phyloP scores from a whole-genome alignment of 768 basidiomycete genomes.

The Tricholoma flavovirens region DNA sequence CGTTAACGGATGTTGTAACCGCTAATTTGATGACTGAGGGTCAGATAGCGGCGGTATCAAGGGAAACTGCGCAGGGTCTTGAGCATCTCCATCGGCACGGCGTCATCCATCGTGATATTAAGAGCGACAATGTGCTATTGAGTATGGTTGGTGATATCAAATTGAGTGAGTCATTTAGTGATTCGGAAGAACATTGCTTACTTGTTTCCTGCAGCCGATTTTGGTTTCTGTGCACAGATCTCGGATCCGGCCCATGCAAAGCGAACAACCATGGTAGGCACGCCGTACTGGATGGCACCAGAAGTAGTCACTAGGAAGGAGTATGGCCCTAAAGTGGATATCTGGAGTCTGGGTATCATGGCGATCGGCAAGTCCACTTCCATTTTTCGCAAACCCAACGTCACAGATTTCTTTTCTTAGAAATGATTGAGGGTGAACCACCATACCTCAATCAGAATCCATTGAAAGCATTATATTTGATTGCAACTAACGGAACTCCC shows the following conservation, averaged over 20 bases:
- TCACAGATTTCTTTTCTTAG: conserved; percentile 30
- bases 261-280: conserved; percentile 97
- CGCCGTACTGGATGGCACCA: conserved; percentile 99
- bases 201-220: conserved; percentile 62
- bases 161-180: conserved; percentile 65
- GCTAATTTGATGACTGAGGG: conserved; percentile 97
- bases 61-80: conserved; percentile 89
- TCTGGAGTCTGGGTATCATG: conserved; percentile 96
- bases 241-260: conserved; percentile 86
- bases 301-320: conserved; percentile 97
- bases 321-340: conserved; percentile 97
- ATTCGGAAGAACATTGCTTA: background rate
- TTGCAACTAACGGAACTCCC: conserved; percentile 97
- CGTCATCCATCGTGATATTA: conserved; percentile 98
- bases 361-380: conserved; percentile 66
- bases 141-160: conserved; percentile 96
- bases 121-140: conserved; percentile 94
- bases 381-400: background rate
- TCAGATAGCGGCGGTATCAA: conserved; percentile 93
- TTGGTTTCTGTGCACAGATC: conserved; percentile 98
- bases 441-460: conserved; percentile 97
- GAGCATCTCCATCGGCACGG: conserved; percentile 94
- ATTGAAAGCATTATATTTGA: conserved; percentile 92
- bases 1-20: conserved; percentile 91
- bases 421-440: conserved; percentile 98